These are phyloP conservation scores for Physocladia obscura DNA, from an alignment of 192 early-diverging fungal species.

Conservation along the genomic window DNA sequence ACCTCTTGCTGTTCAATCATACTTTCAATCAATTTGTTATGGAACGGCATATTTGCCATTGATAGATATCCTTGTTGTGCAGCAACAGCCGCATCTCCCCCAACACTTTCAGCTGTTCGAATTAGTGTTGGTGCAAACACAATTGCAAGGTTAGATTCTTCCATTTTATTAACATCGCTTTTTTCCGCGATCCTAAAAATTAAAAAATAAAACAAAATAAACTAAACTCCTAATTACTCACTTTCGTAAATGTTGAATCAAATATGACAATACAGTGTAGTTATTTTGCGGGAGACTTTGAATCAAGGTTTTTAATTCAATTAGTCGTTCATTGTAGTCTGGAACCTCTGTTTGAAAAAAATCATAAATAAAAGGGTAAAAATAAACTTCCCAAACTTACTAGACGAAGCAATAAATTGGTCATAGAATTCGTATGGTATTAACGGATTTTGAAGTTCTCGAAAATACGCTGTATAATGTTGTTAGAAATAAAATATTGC, in stretches of 20 bases:
- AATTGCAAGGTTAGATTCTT: conserved; percentile 58
- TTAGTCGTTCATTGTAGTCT: conserved; percentile 71
- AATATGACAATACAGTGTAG: conserved; percentile 52
- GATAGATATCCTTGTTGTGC: conserved; percentile 37
- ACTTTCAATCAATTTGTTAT: conserved; percentile 50
- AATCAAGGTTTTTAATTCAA: conserved; percentile 65
- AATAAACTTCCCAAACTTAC: conserved; percentile 43
- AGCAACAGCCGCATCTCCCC: conserved; percentile 6
- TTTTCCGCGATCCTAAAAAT: conserved; percentile 42
- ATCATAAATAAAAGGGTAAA: conserved; percentile 20
- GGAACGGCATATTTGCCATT: conserved; percentile 55
- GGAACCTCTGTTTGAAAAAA: conserved; percentile 32
- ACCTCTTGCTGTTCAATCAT: conserved; percentile 50
- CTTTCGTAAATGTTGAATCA: conserved; percentile 52
- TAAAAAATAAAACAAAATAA: background rate
- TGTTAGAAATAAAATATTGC: too few species aligned
- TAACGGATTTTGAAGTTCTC: conserved; percentile 56
- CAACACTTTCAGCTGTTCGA: conserved; percentile 38
- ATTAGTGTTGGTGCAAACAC: conserved; percentile 56
- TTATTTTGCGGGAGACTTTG: conserved; percentile 53
- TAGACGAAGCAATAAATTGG: conserved; percentile 49
- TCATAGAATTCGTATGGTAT: conserved; percentile 58
- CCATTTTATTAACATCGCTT: conserved; percentile 59
- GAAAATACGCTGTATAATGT: conserved; percentile 47
- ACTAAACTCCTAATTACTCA: conserved; percentile 25